These are phyloP conservation scores for Pythium guiyangense DNA, from an alignment of 352 stramenopile genomes.

Conservation along the genomic window DNA sequence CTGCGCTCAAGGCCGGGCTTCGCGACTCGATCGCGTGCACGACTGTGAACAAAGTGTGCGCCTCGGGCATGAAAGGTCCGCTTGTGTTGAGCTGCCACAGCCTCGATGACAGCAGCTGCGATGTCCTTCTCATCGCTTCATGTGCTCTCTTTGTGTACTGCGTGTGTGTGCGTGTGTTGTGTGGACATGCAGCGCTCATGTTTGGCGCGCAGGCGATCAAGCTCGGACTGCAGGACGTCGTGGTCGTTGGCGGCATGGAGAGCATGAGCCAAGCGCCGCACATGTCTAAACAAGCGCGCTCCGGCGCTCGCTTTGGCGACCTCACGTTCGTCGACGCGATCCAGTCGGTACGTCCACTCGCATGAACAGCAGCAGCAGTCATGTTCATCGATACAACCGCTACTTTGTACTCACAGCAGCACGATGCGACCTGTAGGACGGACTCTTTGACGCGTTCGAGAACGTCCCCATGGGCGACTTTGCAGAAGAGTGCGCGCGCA, in stretches of 20 bases:
- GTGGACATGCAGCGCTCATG: slow-evolving; percentile 43
- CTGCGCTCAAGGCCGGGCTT: slow-evolving; percentile 67
- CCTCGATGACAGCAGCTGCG: too few species aligned
- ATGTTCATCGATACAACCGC: too few species aligned
- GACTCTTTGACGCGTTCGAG: slow-evolving; percentile 92
- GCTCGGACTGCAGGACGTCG: slow-evolving; percentile 67
- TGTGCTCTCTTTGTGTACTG: background rate
- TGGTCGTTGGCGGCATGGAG: slow-evolving; percentile 92
- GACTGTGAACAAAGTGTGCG: slow-evolving; percentile 98
- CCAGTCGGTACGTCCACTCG: slow-evolving; percentile 31
- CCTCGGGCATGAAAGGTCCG: slow-evolving; percentile 87
- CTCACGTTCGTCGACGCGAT: slow-evolving; percentile 86
- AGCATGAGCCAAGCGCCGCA: slow-evolving; percentile 96
- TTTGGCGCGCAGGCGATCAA: slow-evolving; percentile 86
- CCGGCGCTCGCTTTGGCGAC: slow-evolving; percentile 83
- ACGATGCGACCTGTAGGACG: too few species aligned
- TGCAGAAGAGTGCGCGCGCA: slow-evolving; percentile 87
- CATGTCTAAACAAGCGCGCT: slow-evolving; percentile 69
- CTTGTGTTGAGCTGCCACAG: too few species aligned
- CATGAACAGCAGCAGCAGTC: too few species aligned
- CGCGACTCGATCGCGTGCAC: slow-evolving; percentile 86
- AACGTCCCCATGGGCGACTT: slow-evolving; percentile 94
- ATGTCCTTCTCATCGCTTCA: background rate
- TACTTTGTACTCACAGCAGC: too few species aligned
- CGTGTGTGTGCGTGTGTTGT: background rate